These are phyloP conservation scores for Yamadazyma oceani DNA, from an alignment of 1,139 yeast species.

Conservation along the genomic window DNA sequence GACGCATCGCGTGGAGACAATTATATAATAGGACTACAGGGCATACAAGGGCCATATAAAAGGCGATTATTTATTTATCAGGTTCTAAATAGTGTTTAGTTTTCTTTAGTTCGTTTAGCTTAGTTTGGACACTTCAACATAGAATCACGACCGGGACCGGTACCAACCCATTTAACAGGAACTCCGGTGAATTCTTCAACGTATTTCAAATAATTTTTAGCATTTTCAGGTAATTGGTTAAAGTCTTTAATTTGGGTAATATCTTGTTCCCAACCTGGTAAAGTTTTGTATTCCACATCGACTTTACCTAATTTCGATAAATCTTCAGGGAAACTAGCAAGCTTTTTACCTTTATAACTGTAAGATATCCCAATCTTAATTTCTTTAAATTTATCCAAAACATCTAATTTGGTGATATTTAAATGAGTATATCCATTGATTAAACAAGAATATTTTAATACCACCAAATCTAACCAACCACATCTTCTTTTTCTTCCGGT, in stretches of 20 bases:
- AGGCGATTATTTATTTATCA: too few relatives aligned
- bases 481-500: constrained; percentile 99
- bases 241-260: constrained; percentile 71
- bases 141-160: constrained; percentile 94
- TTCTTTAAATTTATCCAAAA: constrained; percentile 84
- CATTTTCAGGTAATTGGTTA: constrained; percentile 83
- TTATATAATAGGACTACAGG: too few relatives aligned
- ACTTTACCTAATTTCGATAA: constrained; percentile 76
- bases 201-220: constrained; percentile 76
- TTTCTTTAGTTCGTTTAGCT: background rate
- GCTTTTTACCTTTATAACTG: constrained; percentile 69
- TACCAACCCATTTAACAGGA: constrained; percentile 96
- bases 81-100: background rate
- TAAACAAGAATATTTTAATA: constrained; percentile 82
- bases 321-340: constrained; percentile 91
- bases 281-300: constrained; percentile 83
- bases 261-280: constrained; percentile 93
- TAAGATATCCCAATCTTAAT: constrained; percentile 86
- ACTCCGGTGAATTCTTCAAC: constrained; percentile 83
- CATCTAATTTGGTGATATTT: constrained; percentile 94
- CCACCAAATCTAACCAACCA: constrained; percentile 98
- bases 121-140: constrained; percentile 53
- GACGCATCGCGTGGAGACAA: too few relatives aligned
- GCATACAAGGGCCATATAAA: too few relatives aligned
- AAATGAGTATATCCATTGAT: constrained; percentile 94